Evolutionary conservation across 2,329 filamentous ascomycete genomes (phyloP).

Genomic region (Colletotrichum neosansevieriae): DNA sequence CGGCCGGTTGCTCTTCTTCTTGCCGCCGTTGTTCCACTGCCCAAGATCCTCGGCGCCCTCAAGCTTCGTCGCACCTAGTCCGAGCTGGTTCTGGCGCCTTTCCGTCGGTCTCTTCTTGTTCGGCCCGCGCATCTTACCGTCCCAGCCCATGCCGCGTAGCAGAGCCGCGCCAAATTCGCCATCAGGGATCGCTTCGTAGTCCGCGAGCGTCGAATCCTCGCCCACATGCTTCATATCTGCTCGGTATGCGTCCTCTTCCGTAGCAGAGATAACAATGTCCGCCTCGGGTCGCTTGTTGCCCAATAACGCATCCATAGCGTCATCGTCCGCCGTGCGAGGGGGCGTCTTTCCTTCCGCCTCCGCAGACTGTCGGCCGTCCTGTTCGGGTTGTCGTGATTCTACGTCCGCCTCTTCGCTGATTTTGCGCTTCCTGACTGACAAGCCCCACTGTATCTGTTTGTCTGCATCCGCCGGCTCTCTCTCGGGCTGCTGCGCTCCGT

Average conservation of each 20-base stretch:
- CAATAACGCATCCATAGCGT: conserved; percentile 76
- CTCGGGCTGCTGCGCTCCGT: conserved; percentile 45
- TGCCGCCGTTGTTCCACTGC: conserved; percentile 80
- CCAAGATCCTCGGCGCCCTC: conserved; percentile 80
- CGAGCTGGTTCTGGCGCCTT: conserved; percentile 82
- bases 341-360: conserved; percentile 14
- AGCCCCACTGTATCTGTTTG: conserved; percentile 67
- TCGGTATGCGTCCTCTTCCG: conserved; percentile 77
- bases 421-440: conserved; percentile 60
- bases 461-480: conserved; percentile 59
- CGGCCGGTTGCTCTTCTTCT: conserved; percentile 56
- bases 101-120: conserved; percentile 73
- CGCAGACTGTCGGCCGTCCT: not conserved
- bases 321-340: conserved; percentile 50
- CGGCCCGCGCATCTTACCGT: conserved; percentile 70
- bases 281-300: conserved; percentile 60
- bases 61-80: conserved; percentile 88
- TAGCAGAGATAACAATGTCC: conserved; percentile 65
- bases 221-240: conserved; percentile 79
- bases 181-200: conserved; percentile 90
- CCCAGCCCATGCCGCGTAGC: conserved; percentile 95
- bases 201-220: conserved; percentile 80
- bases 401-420: conserved; percentile 67
- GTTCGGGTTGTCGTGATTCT: not conserved
- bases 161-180: conserved; percentile 95